Evolutionary conservation across 1,284 basidiomycete species (phyloP), one percentile per base, ranked within the genome.

Genomic region (Ceratobasidium sp.): DNA sequence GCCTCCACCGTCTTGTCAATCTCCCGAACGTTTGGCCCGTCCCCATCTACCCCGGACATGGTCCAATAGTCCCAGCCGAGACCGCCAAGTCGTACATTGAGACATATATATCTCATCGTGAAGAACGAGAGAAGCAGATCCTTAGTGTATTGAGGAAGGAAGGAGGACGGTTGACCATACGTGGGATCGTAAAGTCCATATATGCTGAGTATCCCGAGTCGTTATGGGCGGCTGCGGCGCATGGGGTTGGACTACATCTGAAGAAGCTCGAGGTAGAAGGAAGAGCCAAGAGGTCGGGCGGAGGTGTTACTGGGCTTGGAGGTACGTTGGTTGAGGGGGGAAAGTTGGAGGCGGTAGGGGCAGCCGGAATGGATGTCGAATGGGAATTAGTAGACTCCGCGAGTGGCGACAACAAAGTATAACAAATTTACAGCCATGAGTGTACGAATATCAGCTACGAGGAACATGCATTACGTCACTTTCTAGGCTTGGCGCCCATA

Each of bases 41-140:
- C 77, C 24, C 78, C 1, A 82, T 98, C 19, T 97, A 95, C 79
- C 96, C 97, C 0, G 95, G 90, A 0, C 96, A 98, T 78, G 96
- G 97, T 0, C 91, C 93, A 14, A 87, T 94, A 24, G 85, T 96
- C 0, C 74, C 83, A 1, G 83, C 92, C 11, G 83, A 83, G 11
- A 27, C 59, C 88, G 89, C 24, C 80, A 85, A 76, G 82, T 85
- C 74, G 82, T 88, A 78, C 58, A 89, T 98, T 78, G 80, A 84
- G 54, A 87, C 84, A 62, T 98, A 98, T 81, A 90, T 96, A 76
- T 82, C 86, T 62, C 96, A 98, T 81, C 88, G 96, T 9, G 84
- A 92, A 74, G 88, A 94, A 76, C 87, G 96, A 49, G 96, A 98
- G 81, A 83, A 85, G 19, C 91, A 97, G 82, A 89, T 98, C 43